Evolutionary conservation across 1,284 basidiomycete genomes (phyloP).

Genomic region (Sporisorium sorghi): DNA sequence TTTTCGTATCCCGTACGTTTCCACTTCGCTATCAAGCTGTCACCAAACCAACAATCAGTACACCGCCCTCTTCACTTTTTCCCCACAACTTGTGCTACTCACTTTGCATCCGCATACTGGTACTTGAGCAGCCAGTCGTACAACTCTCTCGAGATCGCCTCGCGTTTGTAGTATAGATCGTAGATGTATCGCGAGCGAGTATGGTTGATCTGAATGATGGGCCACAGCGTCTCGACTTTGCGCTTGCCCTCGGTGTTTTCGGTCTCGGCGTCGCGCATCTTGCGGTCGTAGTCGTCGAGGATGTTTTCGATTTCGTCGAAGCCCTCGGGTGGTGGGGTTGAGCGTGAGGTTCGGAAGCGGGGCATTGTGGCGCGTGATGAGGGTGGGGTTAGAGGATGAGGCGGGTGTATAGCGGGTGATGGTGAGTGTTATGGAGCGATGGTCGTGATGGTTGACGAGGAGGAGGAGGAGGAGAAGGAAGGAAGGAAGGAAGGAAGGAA

Average conservation of each 20-base stretch:
- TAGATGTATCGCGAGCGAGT: conserved; percentile 90
- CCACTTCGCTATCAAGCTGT: conserved; percentile 97
- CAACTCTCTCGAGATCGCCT: conserved; percentile 90
- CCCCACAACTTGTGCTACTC: conserved; percentile 69
- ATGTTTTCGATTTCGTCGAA: conserved; percentile 88
- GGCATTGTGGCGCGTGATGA: conserved; percentile 89
- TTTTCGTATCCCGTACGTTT: conserved; percentile 99
- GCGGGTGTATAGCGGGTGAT: not conserved
- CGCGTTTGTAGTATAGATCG: conserved; percentile 97
- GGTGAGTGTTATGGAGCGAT: not conserved
- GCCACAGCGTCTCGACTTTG: conserved; percentile 96
- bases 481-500: too few relatives aligned
- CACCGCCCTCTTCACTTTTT: not conserved
- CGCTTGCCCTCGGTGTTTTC: conserved; percentile 98
- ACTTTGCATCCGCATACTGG: conserved; percentile 97
- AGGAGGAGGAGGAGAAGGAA: not conserved
- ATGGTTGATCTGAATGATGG: conserved; percentile 97
- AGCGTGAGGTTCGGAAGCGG: conserved; percentile 91
- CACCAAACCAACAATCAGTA: not conserved
- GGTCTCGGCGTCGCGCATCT: conserved; percentile 77
- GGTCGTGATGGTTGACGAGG: not conserved
- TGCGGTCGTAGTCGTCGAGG: conserved; percentile 67
- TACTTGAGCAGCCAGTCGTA: conserved; percentile 99
- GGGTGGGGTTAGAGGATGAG: too few relatives aligned
- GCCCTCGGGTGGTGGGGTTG: conserved; percentile 95